These are phyloP conservation scores for Eragrostis tef DNA, from an alignment of 202 grass and related monocot genomes.

Conservation along the genomic window DNA sequence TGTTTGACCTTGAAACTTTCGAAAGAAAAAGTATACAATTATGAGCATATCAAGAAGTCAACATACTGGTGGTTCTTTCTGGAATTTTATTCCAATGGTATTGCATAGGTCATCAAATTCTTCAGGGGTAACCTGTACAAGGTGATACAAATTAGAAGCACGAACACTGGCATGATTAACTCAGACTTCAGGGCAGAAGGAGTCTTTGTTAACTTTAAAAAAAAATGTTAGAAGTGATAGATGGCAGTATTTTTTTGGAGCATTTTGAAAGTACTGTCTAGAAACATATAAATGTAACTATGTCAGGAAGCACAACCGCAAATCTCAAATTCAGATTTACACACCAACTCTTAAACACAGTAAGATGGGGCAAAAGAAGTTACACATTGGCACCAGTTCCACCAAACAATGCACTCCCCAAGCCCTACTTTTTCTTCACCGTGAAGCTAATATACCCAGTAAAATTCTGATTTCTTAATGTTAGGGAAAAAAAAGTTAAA, in stretches of 20 bases:
- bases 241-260: background rate
- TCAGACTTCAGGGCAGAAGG: background rate
- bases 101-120: constrained; percentile 94
- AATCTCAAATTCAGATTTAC: constrained; percentile 22
- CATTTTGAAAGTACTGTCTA: background rate
- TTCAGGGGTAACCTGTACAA: constrained; percentile 80
- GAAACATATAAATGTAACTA: constrained; percentile 19
- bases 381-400: constrained; percentile 22
- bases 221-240: background rate
- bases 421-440: constrained; percentile 29
- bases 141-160: constrained; percentile 45
- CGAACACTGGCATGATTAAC: constrained; percentile 8
- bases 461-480: constrained; percentile 9
- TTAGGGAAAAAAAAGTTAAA: background rate
- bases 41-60: too few species aligned
- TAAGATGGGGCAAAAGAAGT: constrained; percentile 1
- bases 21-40: background rate
- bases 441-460: background rate
- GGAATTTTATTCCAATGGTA: constrained; percentile 90
- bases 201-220: background rate
- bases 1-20: constrained; percentile 21
- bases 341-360: background rate
- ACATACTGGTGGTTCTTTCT: constrained; percentile 93
- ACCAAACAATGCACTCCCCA: constrained; percentile 27
- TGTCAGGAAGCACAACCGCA: background rate